phyloP scores from a whole-genome alignment of 805 yeast species.

The Ogataea wickerhamii region DNA sequence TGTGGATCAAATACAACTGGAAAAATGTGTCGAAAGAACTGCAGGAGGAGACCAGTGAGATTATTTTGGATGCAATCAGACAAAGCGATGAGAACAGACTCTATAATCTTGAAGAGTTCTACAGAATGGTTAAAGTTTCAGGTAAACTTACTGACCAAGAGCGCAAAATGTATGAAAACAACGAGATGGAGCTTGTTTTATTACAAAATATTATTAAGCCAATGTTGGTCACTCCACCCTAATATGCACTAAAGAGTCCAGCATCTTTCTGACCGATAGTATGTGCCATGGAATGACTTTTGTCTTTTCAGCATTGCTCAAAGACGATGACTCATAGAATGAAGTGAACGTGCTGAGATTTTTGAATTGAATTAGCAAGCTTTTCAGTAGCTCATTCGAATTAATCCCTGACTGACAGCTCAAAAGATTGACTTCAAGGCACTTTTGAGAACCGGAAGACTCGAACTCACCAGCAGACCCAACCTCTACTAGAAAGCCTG shows the following conservation, averaged over 20 bases:
- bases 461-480: slow-evolving; percentile 2
- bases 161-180: slow-evolving; percentile 2
- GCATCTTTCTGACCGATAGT: slow-evolving; percentile 58
- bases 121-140: slow-evolving; percentile 3
- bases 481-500: slow-evolving; percentile 58
- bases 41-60: not conserved
- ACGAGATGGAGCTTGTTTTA: not conserved
- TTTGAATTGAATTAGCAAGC: slow-evolving; percentile 57
- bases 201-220: slow-evolving; percentile 5
- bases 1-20: slow-evolving; percentile 17
- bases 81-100: slow-evolving; percentile 8
- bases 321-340: slow-evolving; percentile 25
- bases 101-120: slow-evolving; percentile 7
- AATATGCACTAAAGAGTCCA: slow-evolving; percentile 58
- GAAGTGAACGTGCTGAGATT: slow-evolving; percentile 42
- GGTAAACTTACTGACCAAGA: slow-evolving; percentile 2
- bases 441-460: slow-evolving; percentile 13
- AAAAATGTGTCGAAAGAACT: not conserved
- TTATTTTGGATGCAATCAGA: slow-evolving; percentile 5
- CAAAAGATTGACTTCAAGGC: slow-evolving; percentile 62
- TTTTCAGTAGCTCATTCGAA: slow-evolving; percentile 50
- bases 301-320: slow-evolving; percentile 26
- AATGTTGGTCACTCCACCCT: slow-evolving; percentile 36
- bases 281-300: slow-evolving; percentile 71
- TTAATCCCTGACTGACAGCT: slow-evolving; percentile 72